phyloP scores from a whole-genome alignment of 345 rosid genomes.

The Rubroshorea leprosula region DNA sequence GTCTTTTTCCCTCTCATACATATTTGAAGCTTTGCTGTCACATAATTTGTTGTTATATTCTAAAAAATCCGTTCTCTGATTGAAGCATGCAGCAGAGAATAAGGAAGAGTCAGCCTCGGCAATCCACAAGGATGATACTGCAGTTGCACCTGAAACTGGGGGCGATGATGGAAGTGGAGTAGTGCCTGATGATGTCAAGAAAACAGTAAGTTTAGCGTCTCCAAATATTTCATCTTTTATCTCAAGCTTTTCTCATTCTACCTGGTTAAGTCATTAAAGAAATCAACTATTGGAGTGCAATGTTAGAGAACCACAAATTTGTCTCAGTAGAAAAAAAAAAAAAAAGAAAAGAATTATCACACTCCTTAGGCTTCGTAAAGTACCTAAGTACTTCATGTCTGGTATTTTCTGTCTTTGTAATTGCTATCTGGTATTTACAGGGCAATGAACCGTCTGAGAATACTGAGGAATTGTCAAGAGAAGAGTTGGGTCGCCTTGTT shows the following conservation, averaged over 20 bases:
- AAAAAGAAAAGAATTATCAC: no score
- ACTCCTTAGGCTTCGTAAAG: constrained; percentile 12
- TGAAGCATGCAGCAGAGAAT: constrained; percentile 35
- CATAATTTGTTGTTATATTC: background rate
- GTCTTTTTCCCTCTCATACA: background rate
- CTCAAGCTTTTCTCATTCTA: background rate
- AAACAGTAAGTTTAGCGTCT: constrained; percentile 25
- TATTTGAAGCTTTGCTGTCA: background rate
- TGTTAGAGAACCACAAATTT: no score
- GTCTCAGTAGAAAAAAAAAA: no score
- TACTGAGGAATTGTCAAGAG: constrained; percentile 51
- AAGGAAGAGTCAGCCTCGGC: constrained; percentile 31
- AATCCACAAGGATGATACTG: constrained; percentile 29
- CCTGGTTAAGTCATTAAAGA: background rate
- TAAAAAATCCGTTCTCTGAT: constrained; percentile 14
- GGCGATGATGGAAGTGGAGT: constrained; percentile 30
- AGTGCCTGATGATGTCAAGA: constrained; percentile 30
- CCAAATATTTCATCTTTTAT: constrained; percentile 1
- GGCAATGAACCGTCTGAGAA: constrained; percentile 27
- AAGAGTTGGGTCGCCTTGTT: constrained; percentile 59
- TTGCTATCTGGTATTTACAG: constrained; percentile 22
- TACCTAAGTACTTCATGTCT: constrained; percentile 7
- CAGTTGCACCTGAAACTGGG: constrained; percentile 35
- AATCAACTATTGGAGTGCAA: background rate
- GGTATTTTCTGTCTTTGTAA: constrained; percentile 3